Conservation (phyloP, 2,329 filamentous ascomycete genomes). For the Pseudocercospora macadamiae region DNA sequence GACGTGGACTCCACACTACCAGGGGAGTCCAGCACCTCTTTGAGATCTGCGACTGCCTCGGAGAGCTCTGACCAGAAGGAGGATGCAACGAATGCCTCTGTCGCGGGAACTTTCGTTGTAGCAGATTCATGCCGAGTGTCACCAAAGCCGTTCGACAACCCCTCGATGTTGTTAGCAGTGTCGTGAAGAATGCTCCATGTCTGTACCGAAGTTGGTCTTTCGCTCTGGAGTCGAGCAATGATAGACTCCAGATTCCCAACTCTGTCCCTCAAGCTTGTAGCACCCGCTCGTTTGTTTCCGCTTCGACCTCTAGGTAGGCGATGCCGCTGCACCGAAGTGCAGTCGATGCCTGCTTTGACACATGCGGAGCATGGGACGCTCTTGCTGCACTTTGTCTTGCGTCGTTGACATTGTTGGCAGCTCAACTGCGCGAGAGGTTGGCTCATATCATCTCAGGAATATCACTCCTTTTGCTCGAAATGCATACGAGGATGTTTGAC, state of each 20-base stretch:
- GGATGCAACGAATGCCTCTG: conserved; percentile 10
- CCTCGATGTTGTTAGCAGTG: background rate
- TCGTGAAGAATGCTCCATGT: background rate
- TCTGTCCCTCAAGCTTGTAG: background rate
- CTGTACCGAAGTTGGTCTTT: background rate
- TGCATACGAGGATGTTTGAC: too few relatives aligned
- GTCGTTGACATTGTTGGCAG: conserved; percentile 13
- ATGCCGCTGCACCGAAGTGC: conserved; percentile 13
- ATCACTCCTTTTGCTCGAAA: too few relatives aligned
- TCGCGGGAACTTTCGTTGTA: background rate
- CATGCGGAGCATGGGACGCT: conserved; percentile 12
- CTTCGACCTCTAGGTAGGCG: conserved; percentile 15
- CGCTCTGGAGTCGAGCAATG: background rate
- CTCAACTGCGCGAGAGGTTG: conserved; percentile 4
- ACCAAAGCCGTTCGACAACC: background rate
- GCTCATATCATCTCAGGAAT: conserved; percentile 8
- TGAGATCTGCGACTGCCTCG: conserved; percentile 11
- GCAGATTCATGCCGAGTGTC: background rate
- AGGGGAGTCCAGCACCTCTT: conserved; percentile 11
- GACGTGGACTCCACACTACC: background rate
- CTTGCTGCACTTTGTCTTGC: conserved; percentile 17
- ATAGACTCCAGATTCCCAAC: conserved; percentile 5
- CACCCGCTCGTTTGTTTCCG: background rate
- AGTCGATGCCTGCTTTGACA: conserved; percentile 11
- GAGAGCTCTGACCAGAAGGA: conserved; percentile 16